Percentiles rank a stretch among this genome's conserved stretches.
Evolutionary conservation across 2,329 filamentous ascomycete genomes (phyloP).

Genomic region (Trichoderma sp.): DNA sequence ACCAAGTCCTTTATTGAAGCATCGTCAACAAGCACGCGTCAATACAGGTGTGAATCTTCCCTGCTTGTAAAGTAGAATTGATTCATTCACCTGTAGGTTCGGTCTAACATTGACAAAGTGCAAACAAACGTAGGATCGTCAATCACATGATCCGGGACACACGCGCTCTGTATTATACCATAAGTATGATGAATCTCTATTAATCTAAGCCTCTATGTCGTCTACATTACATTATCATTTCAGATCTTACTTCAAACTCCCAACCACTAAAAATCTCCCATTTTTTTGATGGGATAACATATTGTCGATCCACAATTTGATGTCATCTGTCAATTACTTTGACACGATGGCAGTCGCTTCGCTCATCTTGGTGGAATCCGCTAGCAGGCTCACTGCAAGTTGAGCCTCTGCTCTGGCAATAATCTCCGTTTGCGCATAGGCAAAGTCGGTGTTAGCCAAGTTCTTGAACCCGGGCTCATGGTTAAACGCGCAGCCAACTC

Average conservation of each 20-base stretch:
- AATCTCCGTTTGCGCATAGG: slow-evolving; percentile 22
- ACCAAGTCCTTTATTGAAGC: background rate
- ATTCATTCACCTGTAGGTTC: background rate
- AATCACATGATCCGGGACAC: background rate
- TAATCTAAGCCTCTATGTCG: background rate
- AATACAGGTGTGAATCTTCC: background rate
- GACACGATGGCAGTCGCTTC: slow-evolving; percentile 15
- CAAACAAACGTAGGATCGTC: background rate
- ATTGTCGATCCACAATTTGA: background rate
- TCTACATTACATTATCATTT: background rate
- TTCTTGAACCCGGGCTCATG: slow-evolving; percentile 21
- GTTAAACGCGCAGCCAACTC: slow-evolving; percentile 20
- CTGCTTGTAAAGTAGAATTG: background rate
- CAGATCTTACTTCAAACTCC: background rate
- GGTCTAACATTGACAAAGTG: background rate
- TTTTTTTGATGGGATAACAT: no score
- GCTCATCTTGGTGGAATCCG: background rate
- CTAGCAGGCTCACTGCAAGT: slow-evolving; percentile 19
- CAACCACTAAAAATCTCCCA: fast-evolving
- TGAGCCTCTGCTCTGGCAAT: slow-evolving; percentile 21
- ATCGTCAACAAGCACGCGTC: background rate
- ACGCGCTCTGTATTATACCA: background rate
- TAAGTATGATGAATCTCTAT: background rate
- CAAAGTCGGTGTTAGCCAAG: slow-evolving; percentile 15
- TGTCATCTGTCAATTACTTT: background rate